Base-by-base conservation (phyloP, 2,329 filamentous ascomycete genomes). In the Cryphonectria parasitica region DNA sequence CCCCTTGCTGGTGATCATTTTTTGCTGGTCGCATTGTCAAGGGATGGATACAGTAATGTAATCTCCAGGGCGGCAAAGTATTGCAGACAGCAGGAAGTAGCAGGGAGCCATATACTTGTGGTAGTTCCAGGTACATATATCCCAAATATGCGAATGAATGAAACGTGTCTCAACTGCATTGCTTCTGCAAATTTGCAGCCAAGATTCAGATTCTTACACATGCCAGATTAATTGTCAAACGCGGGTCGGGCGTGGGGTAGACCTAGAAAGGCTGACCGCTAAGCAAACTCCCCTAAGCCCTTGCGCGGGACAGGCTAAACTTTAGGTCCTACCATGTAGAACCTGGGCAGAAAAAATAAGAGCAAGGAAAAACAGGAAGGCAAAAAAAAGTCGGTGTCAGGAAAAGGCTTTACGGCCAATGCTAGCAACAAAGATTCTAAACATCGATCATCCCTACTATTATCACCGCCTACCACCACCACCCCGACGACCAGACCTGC, bases 371-470 rank as follows among this genome's bases (percentile, higher is more conserved):
- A 17, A 17, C 2, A 8, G 39, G 8, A 17, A 49, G 39, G n/a
- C n/a, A n/a, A 4, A 10, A 49, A 49, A 49, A 49, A 49, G 22
- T 49, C 45, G 22, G 22, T 28, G 54, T 34, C 54, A 19, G 25
- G 15, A 31, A n/a, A 19, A 19, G 54, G 25, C 28, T 28, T 58
- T 28, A 58, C 36, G 11, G 13, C 17, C 54, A 19, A 5, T 34
- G 15, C 54, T 31, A 7, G 13, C 54, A 60, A 13, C 28, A 49
- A 49, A 34, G n/a, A 52, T 63, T 25, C 28, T 15, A 13, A 39
- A 45, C 58, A 68, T 68, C 69, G 63, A 56, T 60, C 64, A 71
- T 66, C 63, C 49, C 49, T 64, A 64, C 54, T 28, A 49, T 22
- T 64, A 67, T 28, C 6, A 49, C 22, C 22, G 22, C 17, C 45